phyloP scores from a whole-genome alignment of 768 basidiomycete species.

The Mycena galericulata region DNA sequence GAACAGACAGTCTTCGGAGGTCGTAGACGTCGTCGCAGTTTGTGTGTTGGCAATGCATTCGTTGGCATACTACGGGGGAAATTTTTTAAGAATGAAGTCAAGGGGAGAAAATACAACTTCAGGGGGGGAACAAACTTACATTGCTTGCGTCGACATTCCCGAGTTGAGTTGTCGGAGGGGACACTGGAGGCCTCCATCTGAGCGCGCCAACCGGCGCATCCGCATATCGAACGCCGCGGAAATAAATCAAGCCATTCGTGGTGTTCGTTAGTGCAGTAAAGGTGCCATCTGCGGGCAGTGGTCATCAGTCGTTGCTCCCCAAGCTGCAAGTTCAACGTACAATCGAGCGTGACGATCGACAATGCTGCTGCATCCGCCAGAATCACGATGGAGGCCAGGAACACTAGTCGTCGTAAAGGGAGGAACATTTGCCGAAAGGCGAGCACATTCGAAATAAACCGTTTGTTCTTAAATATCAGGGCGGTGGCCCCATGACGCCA shows the following conservation, averaged over 20 bases:
- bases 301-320: neutral
- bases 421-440: neutral
- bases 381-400: neutral
- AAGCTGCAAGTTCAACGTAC: neutral
- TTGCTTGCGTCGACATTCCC: constrained; percentile 52
- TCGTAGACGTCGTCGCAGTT: constrained; percentile 40
- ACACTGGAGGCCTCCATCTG: constrained; percentile 54
- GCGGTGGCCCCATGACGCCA: too few species aligned
- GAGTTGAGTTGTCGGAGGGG: constrained; percentile 50
- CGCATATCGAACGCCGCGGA: constrained; percentile 56
- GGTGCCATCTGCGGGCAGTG: constrained; percentile 42
- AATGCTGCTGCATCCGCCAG: constrained; percentile 12
- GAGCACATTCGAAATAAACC: too few species aligned
- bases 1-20: constrained; percentile 58
- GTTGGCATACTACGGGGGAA: constrained; percentile 49
- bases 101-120: too few species aligned
- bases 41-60: constrained; percentile 50
- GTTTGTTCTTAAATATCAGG: too few species aligned
- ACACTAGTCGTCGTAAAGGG: neutral
- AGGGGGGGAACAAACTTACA: too few species aligned
- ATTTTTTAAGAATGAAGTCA: too few species aligned
- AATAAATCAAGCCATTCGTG: constrained; percentile 48
- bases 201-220: constrained; percentile 57
- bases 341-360: constrained; percentile 39
- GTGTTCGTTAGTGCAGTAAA: constrained; percentile 49